Percentiles rank a stretch among this genome's conserved stretches.
Conservation (phyloP, 2,329 filamentous ascomycete species). For the Biscogniauxia sp. region DNA sequence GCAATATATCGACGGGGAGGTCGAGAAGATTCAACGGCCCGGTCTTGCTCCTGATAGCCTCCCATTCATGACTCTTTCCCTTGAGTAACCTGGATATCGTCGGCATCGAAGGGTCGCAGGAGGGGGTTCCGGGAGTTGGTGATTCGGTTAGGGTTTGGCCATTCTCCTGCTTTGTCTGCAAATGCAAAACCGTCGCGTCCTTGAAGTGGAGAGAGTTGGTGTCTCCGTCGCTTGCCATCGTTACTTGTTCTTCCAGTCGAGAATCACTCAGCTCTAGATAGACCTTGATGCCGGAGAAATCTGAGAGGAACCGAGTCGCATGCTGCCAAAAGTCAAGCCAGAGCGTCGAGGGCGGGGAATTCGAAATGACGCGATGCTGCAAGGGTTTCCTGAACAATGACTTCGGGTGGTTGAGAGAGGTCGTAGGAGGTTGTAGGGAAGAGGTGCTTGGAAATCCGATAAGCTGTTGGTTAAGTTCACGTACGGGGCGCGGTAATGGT, state of each 20-base stretch:
- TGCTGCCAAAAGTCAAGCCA: constrained; percentile 10
- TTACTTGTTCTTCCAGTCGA: constrained; percentile 6
- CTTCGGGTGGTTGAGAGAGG: neutral
- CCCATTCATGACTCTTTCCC: constrained; percentile 64
- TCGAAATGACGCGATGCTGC: neutral
- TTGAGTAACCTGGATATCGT: constrained; percentile 45
- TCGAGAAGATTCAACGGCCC: constrained; percentile 66
- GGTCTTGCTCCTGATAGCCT: constrained; percentile 58
- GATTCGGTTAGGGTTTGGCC: constrained; percentile 15
- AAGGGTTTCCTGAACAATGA: neutral
- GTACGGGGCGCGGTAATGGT: neutral
- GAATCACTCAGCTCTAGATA: constrained; percentile 7
- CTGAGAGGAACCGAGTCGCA: constrained; percentile 14
- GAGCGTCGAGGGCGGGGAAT: constrained; percentile 3
- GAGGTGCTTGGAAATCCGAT: neutral
- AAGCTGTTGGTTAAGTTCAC: neutral
- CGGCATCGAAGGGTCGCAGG: constrained; percentile 20
- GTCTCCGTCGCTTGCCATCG: constrained; percentile 24
- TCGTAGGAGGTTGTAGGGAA: neutral
- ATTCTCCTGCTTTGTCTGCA: constrained; percentile 19
- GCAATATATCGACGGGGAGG: constrained; percentile 74
- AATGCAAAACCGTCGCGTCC: constrained; percentile 14
- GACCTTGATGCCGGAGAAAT: constrained; percentile 12
- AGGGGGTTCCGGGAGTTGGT: constrained; percentile 18
- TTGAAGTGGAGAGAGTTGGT: constrained; percentile 16